Evolutionary conservation across 2,329 filamentous ascomycete species (phyloP), one percentile per base, ranked within the genome.

Genomic region (Exophiala sideris): DNA sequence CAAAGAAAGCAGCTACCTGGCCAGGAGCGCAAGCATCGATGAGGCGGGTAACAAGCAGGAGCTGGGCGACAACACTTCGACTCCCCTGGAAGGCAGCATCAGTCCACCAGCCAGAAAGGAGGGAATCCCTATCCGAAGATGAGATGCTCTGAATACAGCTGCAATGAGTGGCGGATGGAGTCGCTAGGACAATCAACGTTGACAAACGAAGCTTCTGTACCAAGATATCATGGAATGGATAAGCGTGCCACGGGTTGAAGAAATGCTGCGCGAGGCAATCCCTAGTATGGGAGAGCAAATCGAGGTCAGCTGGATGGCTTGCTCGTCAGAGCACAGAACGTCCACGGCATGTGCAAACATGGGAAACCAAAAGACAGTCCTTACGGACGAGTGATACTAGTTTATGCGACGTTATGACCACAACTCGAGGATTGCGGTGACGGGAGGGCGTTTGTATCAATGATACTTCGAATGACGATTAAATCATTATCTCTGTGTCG

Each of bases 1-100:
- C 65, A 96, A 96, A 76, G 92, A 96, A 77, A 85, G 84, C 71
- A 95, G 88, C 75, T 90, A 89, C 70, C 76, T 96, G 68, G 85
- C 95, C 70, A 82, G 88, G 60, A 88, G 91, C 73, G 90, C 88
- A 5, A 95, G 85, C 68, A 83, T 79, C 9, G 79, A 82, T 52
- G 75, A 76, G 36, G 56, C 34, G 24, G 49, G 50, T 9, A 51
- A 88, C 53, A 76, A 84, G 58, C 68, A 75, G 45, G 74, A 75
- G 56, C 66, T 67, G 38, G 73, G 79, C 63, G 72, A 76, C 29
- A 64, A 65, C 35, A 63, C 58, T 21, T 63, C 65, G 48, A 62
- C 45, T 29, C 74, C 70, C 40, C 62, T 65, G 42, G 58, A 56
- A 39, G 59, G 64, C 21, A 73, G 70, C 60, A 67, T 73, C 44